A percentile compares a stretch with the other conserved stretches of the same genome.
phyloP scores from a whole-genome alignment of 805 yeast species.

The Saturnispora gosingensis region DNA sequence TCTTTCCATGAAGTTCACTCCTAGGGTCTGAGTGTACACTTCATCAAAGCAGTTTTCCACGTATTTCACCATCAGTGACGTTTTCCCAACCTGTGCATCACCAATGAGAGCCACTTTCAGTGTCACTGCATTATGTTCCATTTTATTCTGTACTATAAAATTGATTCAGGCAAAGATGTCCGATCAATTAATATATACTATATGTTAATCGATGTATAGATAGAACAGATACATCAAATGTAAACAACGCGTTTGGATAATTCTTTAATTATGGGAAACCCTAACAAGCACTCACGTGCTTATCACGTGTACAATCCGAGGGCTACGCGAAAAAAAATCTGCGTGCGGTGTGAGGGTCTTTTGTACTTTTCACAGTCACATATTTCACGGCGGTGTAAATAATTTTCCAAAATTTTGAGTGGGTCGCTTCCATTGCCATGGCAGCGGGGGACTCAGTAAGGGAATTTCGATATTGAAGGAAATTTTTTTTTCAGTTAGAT shows the following conservation, averaged over 20 bases:
- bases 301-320: neutral
- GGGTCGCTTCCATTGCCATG: neutral
- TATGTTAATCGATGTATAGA: too few relatives aligned
- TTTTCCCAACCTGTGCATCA: slow-evolving; percentile 93
- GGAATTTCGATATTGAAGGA: slow-evolving; percentile 1
- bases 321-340: neutral
- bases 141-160: neutral
- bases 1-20: slow-evolving; percentile 92
- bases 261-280: neutral
- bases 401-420: neutral
- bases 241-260: neutral
- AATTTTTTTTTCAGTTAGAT: neutral
- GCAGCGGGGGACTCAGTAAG: neutral
- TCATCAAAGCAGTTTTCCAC: slow-evolving; percentile 93
- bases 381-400: neutral
- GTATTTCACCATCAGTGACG: slow-evolving; percentile 92
- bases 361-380: neutral
- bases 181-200: too few relatives aligned
- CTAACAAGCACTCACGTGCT: neutral
- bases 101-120: slow-evolving; percentile 89
- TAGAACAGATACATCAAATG: neutral
- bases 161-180: neutral
- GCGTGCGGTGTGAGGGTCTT: neutral
- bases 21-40: slow-evolving; percentile 86
- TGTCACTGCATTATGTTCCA: slow-evolving; percentile 37